These are phyloP conservation scores for Moringa oleifera DNA, from an alignment of 345 rosid genomes.

Conservation along the genomic window DNA sequence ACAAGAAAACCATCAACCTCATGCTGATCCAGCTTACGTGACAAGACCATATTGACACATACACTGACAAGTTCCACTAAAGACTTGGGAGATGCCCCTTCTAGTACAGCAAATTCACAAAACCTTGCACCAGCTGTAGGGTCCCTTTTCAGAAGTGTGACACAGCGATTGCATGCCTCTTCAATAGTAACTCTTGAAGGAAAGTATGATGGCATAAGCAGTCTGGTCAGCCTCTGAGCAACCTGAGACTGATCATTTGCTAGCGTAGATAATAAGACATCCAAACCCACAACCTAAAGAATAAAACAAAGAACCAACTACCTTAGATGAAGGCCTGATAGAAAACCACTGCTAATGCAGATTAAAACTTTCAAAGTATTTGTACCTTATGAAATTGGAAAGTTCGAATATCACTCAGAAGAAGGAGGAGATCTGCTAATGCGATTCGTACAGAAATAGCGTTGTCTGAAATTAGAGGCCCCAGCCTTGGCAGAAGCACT, in stretches of 20 bases:
- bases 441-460: conserved; percentile 57
- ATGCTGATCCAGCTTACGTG: conserved; percentile 37
- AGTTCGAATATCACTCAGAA: conserved; percentile 51
- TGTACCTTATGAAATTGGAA: conserved; percentile 89
- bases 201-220: conserved; percentile 86
- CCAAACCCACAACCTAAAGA: conserved; percentile 68
- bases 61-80: conserved; percentile 62
- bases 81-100: conserved; percentile 59
- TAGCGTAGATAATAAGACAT: conserved; percentile 55
- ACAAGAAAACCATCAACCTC: conserved; percentile 73
- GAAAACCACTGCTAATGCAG: conserved; percentile 2
- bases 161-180: conserved; percentile 81
- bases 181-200: conserved; percentile 59
- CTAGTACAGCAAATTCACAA: conserved; percentile 59
- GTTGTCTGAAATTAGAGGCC: conserved; percentile 63
- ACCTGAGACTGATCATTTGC: conserved; percentile 67
- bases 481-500: conserved; percentile 77
- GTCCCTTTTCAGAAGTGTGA: conserved; percentile 70
- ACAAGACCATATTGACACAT: conserved; percentile 45
- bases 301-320: conserved; percentile 16
- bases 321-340: neutral
- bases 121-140: conserved; percentile 89
- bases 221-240: conserved; percentile 63
- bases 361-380: conserved; percentile 5
- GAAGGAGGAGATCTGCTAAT: conserved; percentile 71